Conservation (phyloP, 768 basidiomycete species). For the Butyriboletus loyo region DNA sequence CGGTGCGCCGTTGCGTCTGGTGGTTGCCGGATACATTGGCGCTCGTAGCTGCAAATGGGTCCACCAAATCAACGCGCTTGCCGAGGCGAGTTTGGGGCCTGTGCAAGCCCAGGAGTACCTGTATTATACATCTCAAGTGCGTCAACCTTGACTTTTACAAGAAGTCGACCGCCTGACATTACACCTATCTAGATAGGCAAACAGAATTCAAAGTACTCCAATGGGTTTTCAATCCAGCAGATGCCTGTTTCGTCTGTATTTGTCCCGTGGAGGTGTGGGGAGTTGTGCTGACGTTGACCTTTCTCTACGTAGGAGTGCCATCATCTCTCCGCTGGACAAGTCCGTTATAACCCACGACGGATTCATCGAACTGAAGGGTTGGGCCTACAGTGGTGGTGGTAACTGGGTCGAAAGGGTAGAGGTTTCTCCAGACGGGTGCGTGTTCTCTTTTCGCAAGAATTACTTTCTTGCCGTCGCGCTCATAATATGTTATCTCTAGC, state of each 20-base stretch:
- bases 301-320: slow-evolving; percentile 9
- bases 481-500: neutral
- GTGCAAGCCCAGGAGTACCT: slow-evolving; percentile 54
- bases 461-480: neutral
- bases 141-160: slow-evolving; percentile 8
- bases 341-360: slow-evolving; percentile 49
- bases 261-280: neutral
- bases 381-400: slow-evolving; percentile 46
- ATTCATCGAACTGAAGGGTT: slow-evolving; percentile 40
- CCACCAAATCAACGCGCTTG: slow-evolving; percentile 48
- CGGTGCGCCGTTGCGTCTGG: slow-evolving; percentile 47
- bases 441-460: neutral
- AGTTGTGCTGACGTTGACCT: neutral
- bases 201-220: slow-evolving; percentile 50
- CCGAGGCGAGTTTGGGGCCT: slow-evolving; percentile 47
- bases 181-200: slow-evolving; percentile 30
- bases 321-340: slow-evolving; percentile 31
- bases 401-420: slow-evolving; percentile 59
- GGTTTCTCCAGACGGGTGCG: slow-evolving; percentile 33
- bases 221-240: slow-evolving; percentile 54
- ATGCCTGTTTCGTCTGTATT: slow-evolving; percentile 55
- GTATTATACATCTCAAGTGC: slow-evolving; percentile 49
- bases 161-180: neutral
- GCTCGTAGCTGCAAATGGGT: slow-evolving; percentile 56
- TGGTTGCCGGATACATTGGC: slow-evolving; percentile 54